A percentile compares a stretch with the other conserved stretches of the same genome.
Conservation (phyloP, 495 filamentous ascomycete genomes). For the Xanthoparmelia taractica region DNA sequence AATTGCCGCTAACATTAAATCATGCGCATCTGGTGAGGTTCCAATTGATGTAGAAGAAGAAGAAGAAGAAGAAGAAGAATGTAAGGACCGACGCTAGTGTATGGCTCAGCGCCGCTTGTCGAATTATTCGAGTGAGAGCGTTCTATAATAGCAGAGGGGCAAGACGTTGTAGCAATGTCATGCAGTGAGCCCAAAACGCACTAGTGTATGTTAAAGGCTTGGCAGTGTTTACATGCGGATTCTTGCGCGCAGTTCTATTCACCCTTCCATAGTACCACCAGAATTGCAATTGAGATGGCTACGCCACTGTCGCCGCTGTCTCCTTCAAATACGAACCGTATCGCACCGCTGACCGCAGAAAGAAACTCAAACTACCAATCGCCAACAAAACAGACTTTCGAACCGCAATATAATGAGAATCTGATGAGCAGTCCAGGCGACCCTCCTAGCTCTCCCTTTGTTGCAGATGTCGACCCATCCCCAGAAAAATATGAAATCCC, state of each 20-base stretch:
- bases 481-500: slow-evolving; percentile 11
- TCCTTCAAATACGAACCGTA: slow-evolving; percentile 37
- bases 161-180: too few relatives aligned
- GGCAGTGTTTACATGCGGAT: slow-evolving; percentile 3
- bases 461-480: slow-evolving; percentile 22
- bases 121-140: too few relatives aligned
- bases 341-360: slow-evolving; percentile 10
- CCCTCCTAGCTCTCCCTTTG: slow-evolving; percentile 32
- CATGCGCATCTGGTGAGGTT: too few relatives aligned
- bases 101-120: too few relatives aligned
- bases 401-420: slow-evolving; percentile 21
- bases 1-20: too few relatives aligned
- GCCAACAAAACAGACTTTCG: slow-evolving; percentile 8
- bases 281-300: slow-evolving; percentile 31
- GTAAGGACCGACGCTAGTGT: too few relatives aligned
- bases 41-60: too few relatives aligned
- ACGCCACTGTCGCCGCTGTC: slow-evolving; percentile 42
- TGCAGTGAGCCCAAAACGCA: too few relatives aligned
- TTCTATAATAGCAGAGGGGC: too few relatives aligned
- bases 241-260: background rate
- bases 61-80: too few relatives aligned
- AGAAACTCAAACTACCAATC: slow-evolving; percentile 9
- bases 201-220: background rate
- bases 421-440: slow-evolving; percentile 18
- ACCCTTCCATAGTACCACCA: background rate